phyloP scores from a whole-genome alignment of 177 flowering plant species.

The Tripterygium wilfordii region DNA sequence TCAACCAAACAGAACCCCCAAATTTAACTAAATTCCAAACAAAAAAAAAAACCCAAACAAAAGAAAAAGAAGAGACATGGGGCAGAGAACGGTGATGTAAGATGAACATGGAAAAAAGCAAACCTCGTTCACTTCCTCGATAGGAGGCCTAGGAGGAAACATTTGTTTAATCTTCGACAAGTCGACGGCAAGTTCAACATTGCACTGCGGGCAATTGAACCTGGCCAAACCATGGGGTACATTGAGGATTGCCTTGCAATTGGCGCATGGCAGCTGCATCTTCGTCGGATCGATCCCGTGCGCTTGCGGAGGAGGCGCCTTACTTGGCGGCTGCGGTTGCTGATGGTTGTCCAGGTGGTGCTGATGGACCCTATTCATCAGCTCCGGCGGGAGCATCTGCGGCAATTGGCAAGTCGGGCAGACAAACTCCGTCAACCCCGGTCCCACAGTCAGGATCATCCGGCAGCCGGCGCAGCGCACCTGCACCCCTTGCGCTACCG shows the following conservation, averaged over 20 bases:
- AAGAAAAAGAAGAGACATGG: not conserved
- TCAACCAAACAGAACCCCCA: too few relatives aligned
- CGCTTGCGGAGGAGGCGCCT: conserved; percentile 10
- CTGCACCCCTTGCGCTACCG: conserved; percentile 40
- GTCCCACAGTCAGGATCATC: conserved; percentile 56
- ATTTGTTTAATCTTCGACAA: conserved; percentile 45
- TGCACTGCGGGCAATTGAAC: conserved; percentile 87
- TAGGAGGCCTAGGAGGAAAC: conserved; percentile 24
- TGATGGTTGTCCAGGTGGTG: not conserved
- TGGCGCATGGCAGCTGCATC: conserved; percentile 89
- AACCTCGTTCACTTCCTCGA: conserved; percentile 95
- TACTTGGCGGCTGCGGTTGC: not conserved
- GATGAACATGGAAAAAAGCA: not conserved
- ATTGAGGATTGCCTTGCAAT: conserved; percentile 89
- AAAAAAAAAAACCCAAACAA: not conserved
- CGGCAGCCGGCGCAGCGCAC: conserved; percentile 95
- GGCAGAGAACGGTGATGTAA: not conserved
- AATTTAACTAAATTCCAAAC: too few relatives aligned
- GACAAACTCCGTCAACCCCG: conserved; percentile 63
- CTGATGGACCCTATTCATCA: conserved; percentile 21
- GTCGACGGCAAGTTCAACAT: conserved; percentile 66
- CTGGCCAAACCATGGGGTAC: conserved; percentile 92
- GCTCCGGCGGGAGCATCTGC: conserved; percentile 94
- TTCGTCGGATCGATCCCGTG: conserved; percentile 95
- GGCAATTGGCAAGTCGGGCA: conserved; percentile 80